These are phyloP conservation scores for Wickerhamomyces bovis DNA, from an alignment of 805 yeast genomes.

Conservation along the genomic window DNA sequence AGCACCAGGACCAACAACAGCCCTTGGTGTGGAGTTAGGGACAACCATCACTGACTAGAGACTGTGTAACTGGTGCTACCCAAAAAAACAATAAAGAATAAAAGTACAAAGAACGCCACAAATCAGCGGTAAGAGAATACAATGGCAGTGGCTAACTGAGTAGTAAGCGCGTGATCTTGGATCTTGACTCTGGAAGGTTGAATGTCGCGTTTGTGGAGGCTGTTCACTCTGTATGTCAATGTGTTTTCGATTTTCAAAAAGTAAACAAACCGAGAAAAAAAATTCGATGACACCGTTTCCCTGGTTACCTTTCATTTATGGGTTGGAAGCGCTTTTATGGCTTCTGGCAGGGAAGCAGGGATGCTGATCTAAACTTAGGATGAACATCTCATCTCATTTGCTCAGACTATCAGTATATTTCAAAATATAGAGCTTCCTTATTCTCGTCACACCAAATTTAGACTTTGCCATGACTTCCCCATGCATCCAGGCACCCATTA, in stretches of 20 bases:
- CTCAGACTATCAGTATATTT: no score
- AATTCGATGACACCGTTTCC: not conserved
- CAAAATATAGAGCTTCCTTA: no score
- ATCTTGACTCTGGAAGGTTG: not conserved
- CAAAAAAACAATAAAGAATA: not conserved
- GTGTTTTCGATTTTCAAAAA: slow-evolving; percentile 1
- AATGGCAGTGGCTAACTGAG: not conserved
- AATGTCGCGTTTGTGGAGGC: not conserved
- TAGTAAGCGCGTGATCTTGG: not conserved
- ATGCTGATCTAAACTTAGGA: no score
- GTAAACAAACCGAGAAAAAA: slow-evolving; percentile 4
- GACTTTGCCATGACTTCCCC: not conserved
- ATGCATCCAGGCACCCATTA: not conserved
- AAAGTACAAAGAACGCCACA: not conserved
- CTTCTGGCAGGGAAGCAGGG: no score
- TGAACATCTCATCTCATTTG: no score
- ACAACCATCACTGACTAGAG: slow-evolving; percentile 18
- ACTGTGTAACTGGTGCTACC: not conserved
- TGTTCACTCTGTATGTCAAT: not conserved
- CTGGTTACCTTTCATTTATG: not conserved
- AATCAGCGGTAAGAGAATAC: not conserved
- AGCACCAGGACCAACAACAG: slow-evolving; percentile 5
- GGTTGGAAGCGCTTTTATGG: no score
- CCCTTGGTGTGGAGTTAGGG: slow-evolving; percentile 6
- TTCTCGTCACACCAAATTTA: not conserved